Evolutionary conservation across 2,329 filamentous ascomycete genomes (phyloP).

Genomic region (Fusarium sp.): DNA sequence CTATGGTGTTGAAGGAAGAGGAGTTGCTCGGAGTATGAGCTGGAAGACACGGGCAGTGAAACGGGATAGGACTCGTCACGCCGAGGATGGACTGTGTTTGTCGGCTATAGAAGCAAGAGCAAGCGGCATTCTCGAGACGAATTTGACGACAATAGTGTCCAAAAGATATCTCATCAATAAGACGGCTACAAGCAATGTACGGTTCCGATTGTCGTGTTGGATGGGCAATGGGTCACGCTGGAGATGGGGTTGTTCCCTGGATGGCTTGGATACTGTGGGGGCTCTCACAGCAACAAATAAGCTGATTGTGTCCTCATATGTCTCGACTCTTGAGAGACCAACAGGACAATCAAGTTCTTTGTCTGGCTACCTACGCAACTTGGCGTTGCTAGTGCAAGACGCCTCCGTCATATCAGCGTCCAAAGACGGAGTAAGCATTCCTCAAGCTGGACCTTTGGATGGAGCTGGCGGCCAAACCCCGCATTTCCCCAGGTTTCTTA

Average conservation of each 20-base stretch:
- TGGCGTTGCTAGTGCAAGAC: neutral
- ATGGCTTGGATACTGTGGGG: neutral
- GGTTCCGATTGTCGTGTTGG: neutral
- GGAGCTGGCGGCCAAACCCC: conserved; percentile 24
- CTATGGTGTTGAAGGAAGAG: conserved; percentile 11
- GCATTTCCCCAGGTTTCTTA: conserved; percentile 45
- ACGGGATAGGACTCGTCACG: neutral
- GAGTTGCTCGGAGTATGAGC: conserved; percentile 4
- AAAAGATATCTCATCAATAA: conserved; percentile 23
- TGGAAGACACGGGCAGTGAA: neutral
- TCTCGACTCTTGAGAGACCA: neutral
- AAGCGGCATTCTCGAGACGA: neutral
- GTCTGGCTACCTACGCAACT: neutral
- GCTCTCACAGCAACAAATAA: neutral
- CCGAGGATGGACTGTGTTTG: neutral
- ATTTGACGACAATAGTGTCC: conserved; percentile 7
- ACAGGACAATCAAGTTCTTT: neutral
- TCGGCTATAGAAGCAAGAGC: neutral
- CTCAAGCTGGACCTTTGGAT: neutral
- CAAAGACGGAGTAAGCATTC: neutral
- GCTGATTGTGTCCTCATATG: neutral
- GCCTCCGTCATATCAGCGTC: neutral
- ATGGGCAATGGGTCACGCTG: neutral
- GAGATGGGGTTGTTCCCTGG: neutral
- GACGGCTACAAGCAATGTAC: conserved; percentile 5